Evolutionary conservation across 352 stramenopile species (phyloP).

Genomic region (Sclerospora graminicola): DNA sequence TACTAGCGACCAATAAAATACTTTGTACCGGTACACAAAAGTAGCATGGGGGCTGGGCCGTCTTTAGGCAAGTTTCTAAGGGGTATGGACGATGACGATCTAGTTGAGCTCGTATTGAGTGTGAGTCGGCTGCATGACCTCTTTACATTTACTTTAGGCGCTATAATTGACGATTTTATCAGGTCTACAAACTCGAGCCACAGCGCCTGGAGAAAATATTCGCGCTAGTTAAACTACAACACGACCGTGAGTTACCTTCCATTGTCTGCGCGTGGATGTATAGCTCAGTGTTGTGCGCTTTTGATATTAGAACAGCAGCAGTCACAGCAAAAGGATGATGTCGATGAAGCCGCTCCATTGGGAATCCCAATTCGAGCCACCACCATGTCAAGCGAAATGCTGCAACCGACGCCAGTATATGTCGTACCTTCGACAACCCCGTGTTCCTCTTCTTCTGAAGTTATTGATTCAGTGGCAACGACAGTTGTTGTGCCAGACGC

Average conservation of each 20-base stretch:
- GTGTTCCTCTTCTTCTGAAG: constrained; percentile 5
- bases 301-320: constrained; percentile 9
- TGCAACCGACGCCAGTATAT: background rate
- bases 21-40: no score
- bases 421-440: background rate
- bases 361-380: constrained; percentile 3
- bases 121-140: constrained; percentile 13
- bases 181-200: constrained; percentile 46
- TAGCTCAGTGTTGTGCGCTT: background rate
- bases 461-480: constrained; percentile 3
- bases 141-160: background rate
- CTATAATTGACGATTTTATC: background rate
- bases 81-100: constrained; percentile 49
- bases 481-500: constrained; percentile 10
- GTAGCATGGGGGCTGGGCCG: constrained; percentile 30
- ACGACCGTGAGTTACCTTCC: constrained; percentile 14
- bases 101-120: constrained; percentile 30
- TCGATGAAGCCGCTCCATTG: constrained; percentile 6
- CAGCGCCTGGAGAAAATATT: constrained; percentile 43
- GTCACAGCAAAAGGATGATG: constrained; percentile 1
- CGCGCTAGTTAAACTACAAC: constrained; percentile 27
- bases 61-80: constrained; percentile 50
- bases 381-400: constrained; percentile 11
- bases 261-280: background rate
- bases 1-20: no score